Conservation (phyloP, 2,329 filamentous ascomycete species). For the Fusarium virguliforme region DNA sequence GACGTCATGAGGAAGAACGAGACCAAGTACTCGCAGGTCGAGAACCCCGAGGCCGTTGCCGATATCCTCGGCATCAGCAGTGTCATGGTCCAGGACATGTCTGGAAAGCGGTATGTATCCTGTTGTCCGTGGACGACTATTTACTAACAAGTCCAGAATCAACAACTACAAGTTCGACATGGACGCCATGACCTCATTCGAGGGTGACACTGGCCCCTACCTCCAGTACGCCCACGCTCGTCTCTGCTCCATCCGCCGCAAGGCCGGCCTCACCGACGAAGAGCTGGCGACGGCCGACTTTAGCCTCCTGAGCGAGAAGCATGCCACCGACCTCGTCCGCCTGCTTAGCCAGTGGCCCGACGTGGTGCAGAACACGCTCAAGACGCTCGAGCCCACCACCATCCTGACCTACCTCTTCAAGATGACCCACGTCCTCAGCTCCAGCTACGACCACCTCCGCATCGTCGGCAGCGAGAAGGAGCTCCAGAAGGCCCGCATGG, state of each 20-base stretch:
- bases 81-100: constrained; percentile 99
- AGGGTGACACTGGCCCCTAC: constrained; percentile 89
- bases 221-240: constrained; percentile 87
- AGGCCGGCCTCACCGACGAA: constrained; percentile 67
- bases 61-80: constrained; percentile 93
- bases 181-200: constrained; percentile 86
- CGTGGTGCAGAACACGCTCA: constrained; percentile 85
- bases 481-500: constrained; percentile 77
- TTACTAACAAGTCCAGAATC: constrained; percentile 60
- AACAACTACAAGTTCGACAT: constrained; percentile 83
- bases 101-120: constrained; percentile 82
- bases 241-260: constrained; percentile 75
- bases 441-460: constrained; percentile 85
- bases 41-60: constrained; percentile 84
- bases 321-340: constrained; percentile 81
- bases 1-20: constrained; percentile 95
- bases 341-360: constrained; percentile 89
- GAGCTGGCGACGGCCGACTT: constrained; percentile 77
- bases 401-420: constrained; percentile 80
- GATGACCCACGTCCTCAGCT: constrained; percentile 86
- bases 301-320: constrained; percentile 78
- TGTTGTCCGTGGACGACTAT: fast-evolving
- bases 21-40: constrained; percentile 91
- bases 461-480: constrained; percentile 85
- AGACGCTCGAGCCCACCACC: constrained; percentile 82